Percentiles rank a stretch among this genome's conserved stretches.
phyloP scores from a whole-genome alignment of 306 rosid genomes.

The Ammopiptanthus mongolicus region DNA sequence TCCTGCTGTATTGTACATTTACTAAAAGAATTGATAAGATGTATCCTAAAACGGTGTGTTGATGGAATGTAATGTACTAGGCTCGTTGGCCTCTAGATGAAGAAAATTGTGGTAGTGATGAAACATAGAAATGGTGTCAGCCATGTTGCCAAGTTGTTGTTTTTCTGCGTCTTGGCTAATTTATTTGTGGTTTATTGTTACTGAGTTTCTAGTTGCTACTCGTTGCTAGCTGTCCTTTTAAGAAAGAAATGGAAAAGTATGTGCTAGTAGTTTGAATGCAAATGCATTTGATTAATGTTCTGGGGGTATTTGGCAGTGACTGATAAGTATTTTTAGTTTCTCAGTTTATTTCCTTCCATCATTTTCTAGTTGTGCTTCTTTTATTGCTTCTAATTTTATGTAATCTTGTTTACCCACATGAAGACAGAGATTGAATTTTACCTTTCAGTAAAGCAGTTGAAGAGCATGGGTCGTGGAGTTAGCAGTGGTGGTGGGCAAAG shows the following conservation, averaged over 20 bases:
- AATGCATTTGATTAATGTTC: background rate
- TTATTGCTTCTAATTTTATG: background rate
- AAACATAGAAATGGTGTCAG: too few species aligned
- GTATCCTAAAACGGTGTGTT: background rate
- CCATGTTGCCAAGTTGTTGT: background rate
- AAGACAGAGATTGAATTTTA: slow-evolving; percentile 21
- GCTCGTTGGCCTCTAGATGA: too few species aligned
- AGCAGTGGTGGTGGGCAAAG: slow-evolving; percentile 99
- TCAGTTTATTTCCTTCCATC: background rate
- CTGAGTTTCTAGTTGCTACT: background rate
- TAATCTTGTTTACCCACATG: slow-evolving; percentile 10
- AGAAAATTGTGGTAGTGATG: background rate
- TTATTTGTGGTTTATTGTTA: background rate
- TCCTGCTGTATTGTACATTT: background rate
- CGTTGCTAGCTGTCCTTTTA: background rate
- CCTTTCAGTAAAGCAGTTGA: slow-evolving; percentile 23
- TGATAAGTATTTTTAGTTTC: background rate
- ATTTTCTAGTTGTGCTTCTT: slow-evolving; percentile 3
- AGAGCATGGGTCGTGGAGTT: slow-evolving; percentile 94
- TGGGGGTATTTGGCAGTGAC: background rate
- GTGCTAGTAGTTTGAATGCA: slow-evolving; percentile 1
- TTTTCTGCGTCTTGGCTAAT: slow-evolving; percentile 9
- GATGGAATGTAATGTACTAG: background rate
- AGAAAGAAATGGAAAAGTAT: background rate
- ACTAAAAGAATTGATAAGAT: background rate